These are phyloP conservation scores for Agaricus blazei DNA, from an alignment of 768 basidiomycete species.

Conservation along the genomic window DNA sequence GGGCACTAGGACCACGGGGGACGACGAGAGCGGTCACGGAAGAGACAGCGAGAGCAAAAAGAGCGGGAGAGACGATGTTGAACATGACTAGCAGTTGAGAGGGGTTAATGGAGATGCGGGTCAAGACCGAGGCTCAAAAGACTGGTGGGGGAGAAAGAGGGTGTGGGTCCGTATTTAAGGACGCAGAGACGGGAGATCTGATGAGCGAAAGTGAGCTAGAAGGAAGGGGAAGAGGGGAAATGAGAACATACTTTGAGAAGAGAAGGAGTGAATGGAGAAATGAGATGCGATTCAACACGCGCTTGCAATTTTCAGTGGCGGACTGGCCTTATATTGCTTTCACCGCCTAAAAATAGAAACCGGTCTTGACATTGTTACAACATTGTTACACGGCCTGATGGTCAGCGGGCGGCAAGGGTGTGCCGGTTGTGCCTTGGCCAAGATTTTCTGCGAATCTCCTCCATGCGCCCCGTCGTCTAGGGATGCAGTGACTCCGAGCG, in stretches of 20 bases:
- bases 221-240: slow-evolving; percentile 15
- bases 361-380: not conserved
- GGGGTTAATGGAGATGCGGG: not conserved
- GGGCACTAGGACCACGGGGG: slow-evolving; percentile 31
- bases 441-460: not conserved
- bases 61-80: slow-evolving; percentile 31
- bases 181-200: slow-evolving; percentile 10
- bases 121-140: slow-evolving; percentile 14
- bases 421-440: not conserved
- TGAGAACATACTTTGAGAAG: slow-evolving; percentile 6
- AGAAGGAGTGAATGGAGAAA: slow-evolving; percentile 5
- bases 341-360: slow-evolving; percentile 6
- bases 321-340: not conserved
- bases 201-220: slow-evolving; percentile 23
- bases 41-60: slow-evolving; percentile 37
- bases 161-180: slow-evolving; percentile 22
- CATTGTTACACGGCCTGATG: not conserved
- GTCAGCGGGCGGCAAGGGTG: too few species aligned
- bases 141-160: slow-evolving; percentile 22
- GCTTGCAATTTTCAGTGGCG: slow-evolving; percentile 4
- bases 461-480: not conserved
- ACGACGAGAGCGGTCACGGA: slow-evolving; percentile 35
- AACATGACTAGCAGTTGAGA: slow-evolving; percentile 29
- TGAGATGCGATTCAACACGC: slow-evolving; percentile 4
- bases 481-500: slow-evolving; percentile 1